Conservation (phyloP, 257 asterid species). For the Przewalskia tangutica region DNA sequence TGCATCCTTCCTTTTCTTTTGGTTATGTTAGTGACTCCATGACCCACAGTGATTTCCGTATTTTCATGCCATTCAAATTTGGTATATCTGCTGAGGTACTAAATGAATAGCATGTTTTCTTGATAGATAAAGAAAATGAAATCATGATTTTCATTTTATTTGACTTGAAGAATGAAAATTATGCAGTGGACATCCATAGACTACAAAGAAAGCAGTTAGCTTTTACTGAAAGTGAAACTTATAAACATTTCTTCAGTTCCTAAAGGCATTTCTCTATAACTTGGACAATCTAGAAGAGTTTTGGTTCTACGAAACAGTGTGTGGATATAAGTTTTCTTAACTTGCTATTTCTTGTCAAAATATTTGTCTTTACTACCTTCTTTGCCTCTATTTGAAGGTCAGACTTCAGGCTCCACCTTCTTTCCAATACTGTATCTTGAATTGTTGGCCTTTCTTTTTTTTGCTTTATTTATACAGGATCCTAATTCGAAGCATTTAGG, state of each 20-base stretch:
- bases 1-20: neutral
- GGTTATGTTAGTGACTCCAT: neutral
- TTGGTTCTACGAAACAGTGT: neutral
- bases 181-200: neutral
- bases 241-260: neutral
- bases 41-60: neutral
- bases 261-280: neutral
- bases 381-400: neutral
- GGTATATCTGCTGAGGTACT: neutral
- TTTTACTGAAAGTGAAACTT: neutral
- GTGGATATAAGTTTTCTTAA: neutral
- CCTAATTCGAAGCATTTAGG: slow-evolving; percentile 96
- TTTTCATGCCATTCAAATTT: neutral
- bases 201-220: neutral
- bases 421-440: slow-evolving; percentile 3
- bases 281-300: neutral
- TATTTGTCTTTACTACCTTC: neutral
- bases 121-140: neutral
- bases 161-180: neutral
- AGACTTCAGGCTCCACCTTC: neutral
- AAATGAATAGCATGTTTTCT: neutral
- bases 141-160: neutral
- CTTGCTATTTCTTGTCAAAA: neutral
- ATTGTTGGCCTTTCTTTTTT: slow-evolving; percentile 6
- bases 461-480: slow-evolving; percentile 43